Evolutionary conservation across 345 rosid species (phyloP).

Genomic region (Citropsis articulata): DNA sequence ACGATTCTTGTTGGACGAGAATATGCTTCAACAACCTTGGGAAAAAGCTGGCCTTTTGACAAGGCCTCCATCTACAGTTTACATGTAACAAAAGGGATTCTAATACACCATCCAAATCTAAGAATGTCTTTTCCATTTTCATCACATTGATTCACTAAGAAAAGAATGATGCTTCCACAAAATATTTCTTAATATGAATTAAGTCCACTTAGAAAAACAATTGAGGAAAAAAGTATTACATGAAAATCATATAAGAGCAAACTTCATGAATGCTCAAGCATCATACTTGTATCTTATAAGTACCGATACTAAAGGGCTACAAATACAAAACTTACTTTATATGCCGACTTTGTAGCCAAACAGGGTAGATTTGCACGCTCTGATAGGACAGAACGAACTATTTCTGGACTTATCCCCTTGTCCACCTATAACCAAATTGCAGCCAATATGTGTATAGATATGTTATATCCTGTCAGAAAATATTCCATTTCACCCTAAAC

Average conservation of each 20-base stretch:
- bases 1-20: conserved; percentile 93
- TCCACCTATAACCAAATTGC: conserved; percentile 58
- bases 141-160: not conserved
- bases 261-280: not conserved
- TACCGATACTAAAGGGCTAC: not conserved
- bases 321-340: conserved; percentile 47
- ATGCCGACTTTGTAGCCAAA: conserved; percentile 81
- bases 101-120: not conserved
- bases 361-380: conserved; percentile 79
- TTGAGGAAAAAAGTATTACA: not conserved
- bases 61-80: conserved; percentile 68
- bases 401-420: conserved; percentile 74
- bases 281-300: not conserved
- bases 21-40: conserved; percentile 82
- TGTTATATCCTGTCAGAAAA: not conserved
- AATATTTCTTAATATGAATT: not conserved
- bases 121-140: not conserved
- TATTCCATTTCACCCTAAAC: not conserved
- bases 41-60: conserved; percentile 58
- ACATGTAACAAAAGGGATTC: conserved; percentile 2
- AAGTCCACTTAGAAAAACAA: not conserved
- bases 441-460: conserved; percentile 4
- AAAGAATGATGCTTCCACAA: not conserved
- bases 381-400: conserved; percentile 80
- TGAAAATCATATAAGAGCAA: not conserved